Conservation (phyloP, 2,329 filamentous ascomycete genomes). For the Penicillium aurantiogriseum region DNA sequence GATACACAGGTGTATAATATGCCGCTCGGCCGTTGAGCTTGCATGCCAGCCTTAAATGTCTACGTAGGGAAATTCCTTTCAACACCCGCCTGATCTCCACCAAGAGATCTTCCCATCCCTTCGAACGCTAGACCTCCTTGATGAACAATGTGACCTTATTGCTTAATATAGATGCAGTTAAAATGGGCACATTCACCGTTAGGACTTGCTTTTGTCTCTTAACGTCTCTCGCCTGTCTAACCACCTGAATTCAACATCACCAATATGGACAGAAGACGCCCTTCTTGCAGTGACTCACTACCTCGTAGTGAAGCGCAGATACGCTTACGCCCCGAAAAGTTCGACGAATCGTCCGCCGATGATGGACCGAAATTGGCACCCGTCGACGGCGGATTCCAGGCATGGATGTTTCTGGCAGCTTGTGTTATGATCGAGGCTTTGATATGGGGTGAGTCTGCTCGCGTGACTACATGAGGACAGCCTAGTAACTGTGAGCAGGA, state of each 20-base stretch:
- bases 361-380: slow-evolving; percentile 26
- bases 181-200: slow-evolving; percentile 2
- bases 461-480: background rate
- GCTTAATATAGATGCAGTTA: slow-evolving; percentile 3
- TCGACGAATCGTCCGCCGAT: background rate
- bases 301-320: slow-evolving; percentile 8
- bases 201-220: background rate
- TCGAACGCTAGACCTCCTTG: slow-evolving; percentile 7
- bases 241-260: background rate
- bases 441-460: slow-evolving; percentile 50
- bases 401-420: slow-evolving; percentile 50
- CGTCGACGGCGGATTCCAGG: slow-evolving; percentile 40
- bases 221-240: background rate
- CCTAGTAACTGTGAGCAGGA: slow-evolving; percentile 10
- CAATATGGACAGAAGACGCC: slow-evolving; percentile 5
- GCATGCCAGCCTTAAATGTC: slow-evolving; percentile 13
- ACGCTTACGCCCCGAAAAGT: slow-evolving; percentile 7
- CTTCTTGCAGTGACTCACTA: slow-evolving; percentile 1
- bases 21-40: background rate
- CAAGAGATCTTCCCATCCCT: slow-evolving; percentile 15
- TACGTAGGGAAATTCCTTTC: slow-evolving; percentile 16
- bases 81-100: slow-evolving; percentile 14
- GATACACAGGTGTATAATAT: slow-evolving; percentile 1
- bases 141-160: slow-evolving; percentile 16
- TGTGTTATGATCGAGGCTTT: slow-evolving; percentile 54